Base-by-base conservation (phyloP, 2,329 filamentous ascomycete species). In the Fragosphaeria purpurea region DNA sequence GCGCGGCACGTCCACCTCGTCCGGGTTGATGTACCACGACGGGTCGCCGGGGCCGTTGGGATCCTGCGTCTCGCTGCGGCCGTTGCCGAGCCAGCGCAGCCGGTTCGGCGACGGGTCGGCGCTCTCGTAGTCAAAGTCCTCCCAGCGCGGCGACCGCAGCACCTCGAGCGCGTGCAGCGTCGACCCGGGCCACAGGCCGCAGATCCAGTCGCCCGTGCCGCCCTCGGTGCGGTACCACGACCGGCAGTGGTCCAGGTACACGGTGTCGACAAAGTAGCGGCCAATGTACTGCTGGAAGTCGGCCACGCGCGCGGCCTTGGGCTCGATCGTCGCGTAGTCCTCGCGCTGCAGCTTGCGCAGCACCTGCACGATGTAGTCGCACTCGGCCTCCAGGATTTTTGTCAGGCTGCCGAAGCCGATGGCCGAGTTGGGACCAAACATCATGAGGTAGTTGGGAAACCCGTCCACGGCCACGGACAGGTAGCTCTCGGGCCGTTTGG, bases 191-290 rank as follows among this genome's bases (percentile, higher is more conserved):
- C 71, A 74, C 34, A 73, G 58, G 1, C 67, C 70, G 22, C 65
- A 64, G 46, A 73, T 63, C 49, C 64, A 61, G 47, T 67, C 58
- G 5, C 67, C 69, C 8, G 57, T 60, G 31, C 67, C 69, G 22
- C 65, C 65, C 8, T 68, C 65, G 35, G 68, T 66, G 58, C 74
- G 73, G 59, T 79, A 80, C 76, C 75, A 79, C 48, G 70, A 74
- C 53, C 69, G 70, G 60, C 76, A 79, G 8, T 63, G 59, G 41
- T 71, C 72, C 6, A 65, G 61, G 59, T 74, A 76, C 2, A 76
- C 72, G 31, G 55, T 56, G 47, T 51, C 30, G 22, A 32, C 31
- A 58, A 77, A 73, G 56, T 76, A 73, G 47, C 68, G 66, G 41
- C 70, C 65, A 37, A 70, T 67, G 58, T 73, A 76, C 32, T 63